These are phyloP conservation scores for Baorangia bicolor DNA, from an alignment of 768 basidiomycete genomes.

Conservation along the genomic window DNA sequence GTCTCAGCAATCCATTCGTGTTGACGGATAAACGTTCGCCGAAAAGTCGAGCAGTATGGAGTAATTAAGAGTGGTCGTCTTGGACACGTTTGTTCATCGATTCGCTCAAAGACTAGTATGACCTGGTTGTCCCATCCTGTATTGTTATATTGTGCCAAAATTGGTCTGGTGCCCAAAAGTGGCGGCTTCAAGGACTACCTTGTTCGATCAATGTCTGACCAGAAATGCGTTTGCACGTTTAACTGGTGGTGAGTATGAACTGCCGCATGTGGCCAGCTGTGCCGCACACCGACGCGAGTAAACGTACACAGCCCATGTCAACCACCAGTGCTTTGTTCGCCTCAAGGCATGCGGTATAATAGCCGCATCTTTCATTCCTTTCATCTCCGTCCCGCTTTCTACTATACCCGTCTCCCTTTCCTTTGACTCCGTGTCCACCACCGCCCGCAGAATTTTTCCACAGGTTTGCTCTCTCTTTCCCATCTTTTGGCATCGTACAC, in stretches of 20 bases:
- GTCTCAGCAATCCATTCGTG: slow-evolving; percentile 54
- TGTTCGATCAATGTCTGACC: too few species aligned
- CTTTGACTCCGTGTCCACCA: background rate
- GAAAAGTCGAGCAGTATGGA: slow-evolving; percentile 18
- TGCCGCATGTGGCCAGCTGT: background rate
- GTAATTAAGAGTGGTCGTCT: slow-evolving; percentile 5
- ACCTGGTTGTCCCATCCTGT: slow-evolving; percentile 11
- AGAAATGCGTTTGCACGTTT: too few species aligned
- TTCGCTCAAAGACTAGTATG: background rate
- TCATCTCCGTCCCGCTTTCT: background rate
- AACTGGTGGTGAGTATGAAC: too few species aligned
- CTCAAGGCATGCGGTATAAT: slow-evolving; percentile 25
- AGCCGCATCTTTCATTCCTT: slow-evolving; percentile 1
- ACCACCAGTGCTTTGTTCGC: slow-evolving; percentile 23
- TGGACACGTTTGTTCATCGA: background rate
- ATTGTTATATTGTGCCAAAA: slow-evolving; percentile 1
- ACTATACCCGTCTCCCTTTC: background rate
- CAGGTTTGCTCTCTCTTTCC: background rate
- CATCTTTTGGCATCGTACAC: background rate
- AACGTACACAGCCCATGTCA: slow-evolving; percentile 14
- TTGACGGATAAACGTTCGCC: slow-evolving; percentile 19
- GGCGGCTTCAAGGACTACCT: too few species aligned
- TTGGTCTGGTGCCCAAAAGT: background rate
- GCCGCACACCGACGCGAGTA: background rate
- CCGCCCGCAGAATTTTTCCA: background rate